phyloP scores from a whole-genome alignment of 2,329 filamentous ascomycete genomes.

The Pseudogymnoascus sp. region DNA sequence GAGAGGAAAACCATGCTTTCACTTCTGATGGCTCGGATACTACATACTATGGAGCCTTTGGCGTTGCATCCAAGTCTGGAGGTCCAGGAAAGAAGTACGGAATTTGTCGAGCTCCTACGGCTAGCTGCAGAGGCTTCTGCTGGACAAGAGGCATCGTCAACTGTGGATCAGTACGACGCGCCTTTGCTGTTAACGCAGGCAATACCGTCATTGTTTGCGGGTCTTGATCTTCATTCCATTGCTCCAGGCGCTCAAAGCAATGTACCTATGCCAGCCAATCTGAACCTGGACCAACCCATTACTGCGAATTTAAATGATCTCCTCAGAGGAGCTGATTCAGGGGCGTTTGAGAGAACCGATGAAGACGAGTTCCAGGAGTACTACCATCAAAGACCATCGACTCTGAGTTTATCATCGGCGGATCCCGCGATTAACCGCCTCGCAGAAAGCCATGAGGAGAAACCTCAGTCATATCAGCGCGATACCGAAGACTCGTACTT shows the following conservation, averaged over 20 bases:
- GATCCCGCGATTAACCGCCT: constrained; percentile 50
- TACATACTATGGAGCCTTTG: constrained; percentile 73
- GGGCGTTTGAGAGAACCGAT: constrained; percentile 42
- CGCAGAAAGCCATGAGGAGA: constrained; percentile 38
- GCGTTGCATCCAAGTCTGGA: constrained; percentile 79
- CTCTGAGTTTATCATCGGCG: constrained; percentile 36
- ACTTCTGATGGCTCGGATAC: constrained; percentile 71
- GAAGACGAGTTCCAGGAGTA: constrained; percentile 61
- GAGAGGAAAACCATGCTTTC: constrained; percentile 67
- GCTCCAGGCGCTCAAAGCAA: constrained; percentile 74
- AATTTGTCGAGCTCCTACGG: constrained; percentile 83
- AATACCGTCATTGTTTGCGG: constrained; percentile 77
- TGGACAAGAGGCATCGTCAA: constrained; percentile 52
- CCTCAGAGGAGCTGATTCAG: constrained; percentile 47
- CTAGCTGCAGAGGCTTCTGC: constrained; percentile 74
- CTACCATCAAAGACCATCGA: constrained; percentile 49
- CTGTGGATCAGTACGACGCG: constrained; percentile 51
- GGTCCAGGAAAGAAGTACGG: constrained; percentile 88
- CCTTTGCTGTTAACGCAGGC: constrained; percentile 84
- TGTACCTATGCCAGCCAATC: constrained; percentile 66
- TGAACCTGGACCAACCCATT: constrained; percentile 76
- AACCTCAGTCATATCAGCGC: constrained; percentile 48
- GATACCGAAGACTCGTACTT: constrained; percentile 56
- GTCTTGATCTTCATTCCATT: constrained; percentile 87
- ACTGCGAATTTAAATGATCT: constrained; percentile 64